Evolutionary conservation across 2,329 filamentous ascomycete genomes (phyloP), one percentile per base, ranked within the genome.

Genomic region (Ilyonectria mors-panacis): DNA sequence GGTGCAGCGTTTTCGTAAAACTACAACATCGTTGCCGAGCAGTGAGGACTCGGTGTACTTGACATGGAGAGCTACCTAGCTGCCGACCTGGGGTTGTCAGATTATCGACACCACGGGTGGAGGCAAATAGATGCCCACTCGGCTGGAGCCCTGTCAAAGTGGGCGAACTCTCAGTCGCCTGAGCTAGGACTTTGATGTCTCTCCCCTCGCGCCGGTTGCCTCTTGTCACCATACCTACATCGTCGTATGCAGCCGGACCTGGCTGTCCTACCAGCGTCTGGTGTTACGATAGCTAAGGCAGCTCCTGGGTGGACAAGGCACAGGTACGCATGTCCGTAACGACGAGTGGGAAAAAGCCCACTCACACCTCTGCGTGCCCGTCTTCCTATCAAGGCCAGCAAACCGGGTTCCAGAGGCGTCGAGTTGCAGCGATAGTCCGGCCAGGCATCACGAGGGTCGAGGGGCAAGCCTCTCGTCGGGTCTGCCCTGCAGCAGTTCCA

Each of bases 361-460:
- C 63, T 12, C 63, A 65, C 63, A 65, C 56, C 44, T 45, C 23
- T 47, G 26, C 50, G 13, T 26, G n/a, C 28, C 45, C 28, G 5
- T 50, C 50, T 65, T 61, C 53, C 63, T 57, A 57, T 60, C 63
- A 60, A 28, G 8, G 30, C 8, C 8, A 12, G 12, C 30, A 9
- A 12, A 12, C 39, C 9, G 19, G 53, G 42, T 21, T 8, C n/a
- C 28, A 55, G 39, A 35, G 26, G 37, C 39, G 42, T 44, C 50
- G 51, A 62, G 50, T 48, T 62, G 50, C 59, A 62, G 59, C 59
- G 53, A 62, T 62, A 62, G 59, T 28, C 51, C 51, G 35, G 35
- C 56, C 60, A 56, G 44, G 63, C 63, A 61, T 65, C 63, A 57
- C 63, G 63, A 65, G 57, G 57, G 53, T 60, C 51, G 39, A 59